Conservation (phyloP, 1,284 basidiomycete species). For the Cerrena zonata region DNA sequence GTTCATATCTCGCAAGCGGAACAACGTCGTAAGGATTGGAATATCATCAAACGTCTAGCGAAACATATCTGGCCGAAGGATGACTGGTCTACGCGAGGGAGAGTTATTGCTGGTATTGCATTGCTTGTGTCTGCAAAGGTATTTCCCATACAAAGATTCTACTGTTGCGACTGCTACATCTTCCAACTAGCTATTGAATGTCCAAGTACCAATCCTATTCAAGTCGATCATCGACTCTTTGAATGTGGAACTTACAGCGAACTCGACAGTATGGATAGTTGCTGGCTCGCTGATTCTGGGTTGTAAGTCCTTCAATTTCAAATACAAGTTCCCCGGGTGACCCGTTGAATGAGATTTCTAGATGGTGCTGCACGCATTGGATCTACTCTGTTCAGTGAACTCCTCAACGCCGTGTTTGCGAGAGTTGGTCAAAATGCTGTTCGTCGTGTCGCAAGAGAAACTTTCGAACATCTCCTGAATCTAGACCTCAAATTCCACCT, state of each 20-base stretch:
- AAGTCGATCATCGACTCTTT: conserved; percentile 86
- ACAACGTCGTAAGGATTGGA: conserved; percentile 66
- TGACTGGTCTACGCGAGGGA: conserved; percentile 68
- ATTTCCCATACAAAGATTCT: conserved; percentile 13
- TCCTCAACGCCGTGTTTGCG: conserved; percentile 94
- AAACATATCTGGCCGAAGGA: conserved; percentile 71
- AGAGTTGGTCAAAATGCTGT: conserved; percentile 93
- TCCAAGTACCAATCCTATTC: conserved; percentile 95
- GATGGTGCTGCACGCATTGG: conserved; percentile 89
- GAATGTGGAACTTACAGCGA: conserved; percentile 76
- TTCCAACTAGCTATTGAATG: conserved; percentile 64
- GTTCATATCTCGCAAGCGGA: conserved; percentile 31
- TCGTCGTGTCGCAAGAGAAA: conserved; percentile 86
- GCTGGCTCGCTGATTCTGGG: conserved; percentile 86
- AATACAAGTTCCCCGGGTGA: conserved; percentile 1
- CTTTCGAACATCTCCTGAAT: conserved; percentile 87
- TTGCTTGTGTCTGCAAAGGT: conserved; percentile 88
- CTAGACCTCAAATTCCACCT: conserved; percentile 93
- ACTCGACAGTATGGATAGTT: conserved; percentile 84
- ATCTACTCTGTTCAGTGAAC: conserved; percentile 84
- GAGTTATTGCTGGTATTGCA: conserved; percentile 80
- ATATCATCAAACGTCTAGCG: conserved; percentile 56
- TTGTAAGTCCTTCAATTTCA: conserved; percentile 44
- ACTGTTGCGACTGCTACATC: background rate
- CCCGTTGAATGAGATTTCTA: conserved; percentile 29